phyloP scores from a whole-genome alignment of 176 grass and related monocot genomes.

The Bromus sterilis region DNA sequence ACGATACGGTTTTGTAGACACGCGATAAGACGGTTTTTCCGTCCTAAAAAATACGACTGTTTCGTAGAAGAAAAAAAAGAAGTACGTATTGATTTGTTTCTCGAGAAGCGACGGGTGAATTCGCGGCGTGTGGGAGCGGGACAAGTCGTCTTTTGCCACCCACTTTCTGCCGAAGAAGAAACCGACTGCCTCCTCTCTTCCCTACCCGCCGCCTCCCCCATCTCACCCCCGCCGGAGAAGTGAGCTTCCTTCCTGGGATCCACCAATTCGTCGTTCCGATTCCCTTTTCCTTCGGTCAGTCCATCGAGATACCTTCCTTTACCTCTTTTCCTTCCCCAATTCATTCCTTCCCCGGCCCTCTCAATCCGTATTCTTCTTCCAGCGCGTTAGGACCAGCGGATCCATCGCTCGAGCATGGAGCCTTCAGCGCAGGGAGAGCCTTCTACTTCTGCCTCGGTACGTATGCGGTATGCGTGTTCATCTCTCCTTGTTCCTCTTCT shows the following conservation, averaged over 20 bases:
- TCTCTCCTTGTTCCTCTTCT: neutral
- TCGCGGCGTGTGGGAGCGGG: neutral
- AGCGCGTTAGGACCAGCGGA: neutral
- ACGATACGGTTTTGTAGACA: too few species aligned
- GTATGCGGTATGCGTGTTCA: neutral
- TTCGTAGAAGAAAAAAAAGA: too few species aligned
- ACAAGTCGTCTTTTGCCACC: neutral
- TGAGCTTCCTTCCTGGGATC: neutral
- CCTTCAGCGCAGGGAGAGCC: neutral
- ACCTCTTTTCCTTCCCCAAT: neutral
- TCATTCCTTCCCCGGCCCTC: neutral
- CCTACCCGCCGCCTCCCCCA: neutral
- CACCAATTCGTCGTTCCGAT: neutral
- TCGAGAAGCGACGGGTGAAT: too few species aligned
- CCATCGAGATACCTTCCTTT: neutral
- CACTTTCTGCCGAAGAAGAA: neutral
- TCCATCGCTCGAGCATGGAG: neutral
- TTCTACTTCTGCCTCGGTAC: constrained; percentile 2
- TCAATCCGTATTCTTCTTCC: neutral
- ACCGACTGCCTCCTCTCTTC: neutral
- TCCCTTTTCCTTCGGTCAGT: neutral
- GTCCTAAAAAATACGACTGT: too few species aligned
- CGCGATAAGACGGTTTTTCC: too few species aligned
- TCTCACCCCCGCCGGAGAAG: neutral
- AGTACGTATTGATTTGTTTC: too few species aligned